Base-by-base conservation (phyloP, 441 rosid genomes). In the Euphorbia corollata region DNA sequence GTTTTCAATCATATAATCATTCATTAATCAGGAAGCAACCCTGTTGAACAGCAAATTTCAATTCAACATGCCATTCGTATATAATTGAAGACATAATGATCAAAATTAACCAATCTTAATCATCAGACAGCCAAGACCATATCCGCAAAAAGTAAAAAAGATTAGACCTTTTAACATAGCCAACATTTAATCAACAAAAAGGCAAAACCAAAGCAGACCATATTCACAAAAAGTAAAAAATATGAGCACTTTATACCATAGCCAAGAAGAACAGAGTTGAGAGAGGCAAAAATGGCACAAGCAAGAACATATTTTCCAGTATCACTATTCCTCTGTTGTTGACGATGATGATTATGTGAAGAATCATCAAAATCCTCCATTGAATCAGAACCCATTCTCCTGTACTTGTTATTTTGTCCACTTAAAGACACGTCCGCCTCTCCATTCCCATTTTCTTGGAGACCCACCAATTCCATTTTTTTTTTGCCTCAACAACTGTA, bases 221-320 rank as follows among this genome's bases (percentile, higher is more conserved):
- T 13, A 13, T n/a, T 23, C 19, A 41, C 27, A 43, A n/a, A 64
- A 5, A 39, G 8, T 8, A 16, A 43, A 55, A 39, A 66, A 24
- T 54, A 12, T n/a, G 22, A 32, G 23, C 45, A 16, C 43, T 54
- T 71, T 77, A 48, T 69, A 90, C 98, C 96, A 71, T 92, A 92
- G 50, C 97, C 96, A 68, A 92, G 96, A 79, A 92, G 94, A 79
- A 90, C 96, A 71, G 83, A 82, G 76, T 90, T 90, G 57, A 92
- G 83, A 30, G 98, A 90, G 20, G 97, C 97, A 69, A 88, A 87
- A 71, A 90, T 65, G 41, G 94, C 93, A 61, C 90, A 90, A 56
- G 86, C 87, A 75, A 90, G 57, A 59, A 92, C 96, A 74, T 85
- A 92, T 70, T 77, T 92, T 63, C 84, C 79, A 58, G 84, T 83